These are phyloP conservation scores for Globisporangium okanoganense DNA, from an alignment of 352 stramenopile species.

Conservation along the genomic window DNA sequence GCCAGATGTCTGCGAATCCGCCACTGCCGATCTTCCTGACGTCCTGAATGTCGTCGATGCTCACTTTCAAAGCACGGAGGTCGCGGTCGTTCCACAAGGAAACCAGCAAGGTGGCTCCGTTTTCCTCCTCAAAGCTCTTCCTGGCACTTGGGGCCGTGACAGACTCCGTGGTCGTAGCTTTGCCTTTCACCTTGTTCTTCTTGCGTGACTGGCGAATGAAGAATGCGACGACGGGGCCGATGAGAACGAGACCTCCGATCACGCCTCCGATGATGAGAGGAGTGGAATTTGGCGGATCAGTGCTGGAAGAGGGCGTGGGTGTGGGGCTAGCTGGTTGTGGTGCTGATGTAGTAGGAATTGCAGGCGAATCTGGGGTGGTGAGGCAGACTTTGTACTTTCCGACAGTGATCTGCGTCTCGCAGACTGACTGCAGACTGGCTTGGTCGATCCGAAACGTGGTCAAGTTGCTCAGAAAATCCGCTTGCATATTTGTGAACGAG, in stretches of 20 bases:
- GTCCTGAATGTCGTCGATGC: slow-evolving; percentile 37
- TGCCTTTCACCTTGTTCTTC: not conserved
- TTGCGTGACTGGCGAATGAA: not conserved
- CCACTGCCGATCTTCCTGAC: slow-evolving; percentile 37
- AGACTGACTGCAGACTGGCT: not conserved
- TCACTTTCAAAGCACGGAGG: slow-evolving; percentile 28
- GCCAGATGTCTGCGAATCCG: slow-evolving; percentile 26
- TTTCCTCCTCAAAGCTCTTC: not conserved
- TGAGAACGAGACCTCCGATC: not conserved
- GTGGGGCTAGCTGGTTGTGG: not conserved
- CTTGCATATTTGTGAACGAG: slow-evolving; percentile 9
- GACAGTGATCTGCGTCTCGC: not conserved
- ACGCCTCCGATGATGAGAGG: not conserved
- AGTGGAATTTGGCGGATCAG: not conserved
- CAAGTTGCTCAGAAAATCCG: slow-evolving; percentile 1
- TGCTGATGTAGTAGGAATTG: not conserved
- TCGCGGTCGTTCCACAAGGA: slow-evolving; percentile 36
- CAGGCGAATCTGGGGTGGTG: not conserved
- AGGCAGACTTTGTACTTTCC: not conserved
- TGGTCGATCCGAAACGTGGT: not conserved
- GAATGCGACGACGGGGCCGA: not conserved
- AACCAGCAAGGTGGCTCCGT: not conserved
- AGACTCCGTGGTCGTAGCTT: not conserved
- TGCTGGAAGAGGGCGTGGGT: not conserved
- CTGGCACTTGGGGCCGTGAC: not conserved